Percentiles rank a stretch among this genome's conserved stretches.
These are phyloP conservation scores for Microsporum audouinii DNA, from an alignment of 2,329 filamentous ascomycete genomes.

Conservation along the genomic window DNA sequence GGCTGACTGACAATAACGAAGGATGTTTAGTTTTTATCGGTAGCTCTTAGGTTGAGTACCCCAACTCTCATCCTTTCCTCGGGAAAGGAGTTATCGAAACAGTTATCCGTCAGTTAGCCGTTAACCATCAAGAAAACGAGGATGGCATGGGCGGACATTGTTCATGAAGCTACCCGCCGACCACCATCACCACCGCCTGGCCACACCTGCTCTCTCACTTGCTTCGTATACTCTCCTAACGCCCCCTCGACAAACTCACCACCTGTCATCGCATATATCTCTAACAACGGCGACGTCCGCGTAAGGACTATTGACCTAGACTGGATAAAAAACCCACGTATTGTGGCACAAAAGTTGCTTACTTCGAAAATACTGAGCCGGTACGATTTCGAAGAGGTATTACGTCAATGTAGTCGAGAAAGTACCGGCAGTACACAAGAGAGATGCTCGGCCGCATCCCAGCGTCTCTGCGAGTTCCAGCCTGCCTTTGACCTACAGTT, in stretches of 20 bases:
- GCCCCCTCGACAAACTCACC: not conserved
- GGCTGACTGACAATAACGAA: too few species aligned
- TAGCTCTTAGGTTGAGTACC: too few species aligned
- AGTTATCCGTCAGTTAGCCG: too few species aligned
- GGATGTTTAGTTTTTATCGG: too few species aligned
- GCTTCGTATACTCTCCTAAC: not conserved
- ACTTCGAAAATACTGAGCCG: not conserved
- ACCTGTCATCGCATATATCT: not conserved
- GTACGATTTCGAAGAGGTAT: not conserved
- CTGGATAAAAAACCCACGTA: conserved; percentile 1
- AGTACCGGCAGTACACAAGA: not conserved
- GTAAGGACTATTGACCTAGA: not conserved
- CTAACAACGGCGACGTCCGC: not conserved
- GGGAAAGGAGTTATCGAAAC: too few species aligned
- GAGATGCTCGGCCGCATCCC: not conserved
- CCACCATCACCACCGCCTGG: not conserved
- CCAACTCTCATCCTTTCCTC: too few species aligned
- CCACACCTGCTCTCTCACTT: not conserved
- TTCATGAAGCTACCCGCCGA: conserved; percentile 1
- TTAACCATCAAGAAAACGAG: too few species aligned
- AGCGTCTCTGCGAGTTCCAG: not conserved
- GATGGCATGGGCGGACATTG: not conserved
- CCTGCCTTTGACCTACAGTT: not conserved
- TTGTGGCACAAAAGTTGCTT: not conserved
- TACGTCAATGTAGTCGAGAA: not conserved